Percentiles rank a stretch among this genome's conserved stretches.
phyloP scores from a whole-genome alignment of 2,329 filamentous ascomycete species.

The Talaromyces sp. region DNA sequence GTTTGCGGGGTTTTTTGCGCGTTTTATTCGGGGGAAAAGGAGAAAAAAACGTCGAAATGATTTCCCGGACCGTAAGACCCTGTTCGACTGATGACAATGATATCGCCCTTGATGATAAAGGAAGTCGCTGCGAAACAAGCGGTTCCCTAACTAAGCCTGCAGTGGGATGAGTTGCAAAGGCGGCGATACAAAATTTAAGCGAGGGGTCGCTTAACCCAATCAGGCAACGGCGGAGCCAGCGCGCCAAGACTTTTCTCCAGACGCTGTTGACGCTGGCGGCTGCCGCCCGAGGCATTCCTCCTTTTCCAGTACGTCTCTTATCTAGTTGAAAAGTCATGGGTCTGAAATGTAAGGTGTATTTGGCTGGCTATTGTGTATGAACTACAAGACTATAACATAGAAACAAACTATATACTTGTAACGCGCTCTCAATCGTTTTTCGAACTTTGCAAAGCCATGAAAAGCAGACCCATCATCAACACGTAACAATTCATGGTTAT shows the following conservation, averaged over 20 bases:
- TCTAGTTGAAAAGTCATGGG: no score
- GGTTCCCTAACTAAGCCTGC: conserved; percentile 21
- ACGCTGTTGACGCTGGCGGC: not conserved
- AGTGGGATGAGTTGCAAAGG: conserved; percentile 29
- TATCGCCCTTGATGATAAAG: conserved; percentile 25
- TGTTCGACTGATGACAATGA: conserved; percentile 20
- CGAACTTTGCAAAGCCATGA: conserved; percentile 5
- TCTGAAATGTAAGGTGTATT: conserved; percentile 4
- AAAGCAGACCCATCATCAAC: conserved; percentile 13
- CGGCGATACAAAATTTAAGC: conserved; percentile 47
- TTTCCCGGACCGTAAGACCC: conserved; percentile 22
- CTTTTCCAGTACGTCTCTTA: no score
- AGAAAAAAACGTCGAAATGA: conserved; percentile 3
- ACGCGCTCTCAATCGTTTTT: conserved; percentile 13
- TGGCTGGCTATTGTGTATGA: conserved; percentile 15
- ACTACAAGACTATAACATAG: conserved; percentile 17
- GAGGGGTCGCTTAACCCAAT: conserved; percentile 39
- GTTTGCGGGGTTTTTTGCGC: conserved; percentile 19
- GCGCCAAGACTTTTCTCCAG: conserved; percentile 8
- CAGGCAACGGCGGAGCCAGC: conserved; percentile 20
- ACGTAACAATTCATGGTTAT: conserved; percentile 3
- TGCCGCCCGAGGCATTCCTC: no score
- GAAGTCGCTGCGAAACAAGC: conserved; percentile 8
- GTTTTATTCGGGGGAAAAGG: conserved; percentile 15
- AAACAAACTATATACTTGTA: conserved; percentile 16